Percentiles rank a stretch among this genome's conserved stretches.
phyloP scores from a whole-genome alignment of 169 alveolate genomes.

The Plasmodium coatneyi region DNA sequence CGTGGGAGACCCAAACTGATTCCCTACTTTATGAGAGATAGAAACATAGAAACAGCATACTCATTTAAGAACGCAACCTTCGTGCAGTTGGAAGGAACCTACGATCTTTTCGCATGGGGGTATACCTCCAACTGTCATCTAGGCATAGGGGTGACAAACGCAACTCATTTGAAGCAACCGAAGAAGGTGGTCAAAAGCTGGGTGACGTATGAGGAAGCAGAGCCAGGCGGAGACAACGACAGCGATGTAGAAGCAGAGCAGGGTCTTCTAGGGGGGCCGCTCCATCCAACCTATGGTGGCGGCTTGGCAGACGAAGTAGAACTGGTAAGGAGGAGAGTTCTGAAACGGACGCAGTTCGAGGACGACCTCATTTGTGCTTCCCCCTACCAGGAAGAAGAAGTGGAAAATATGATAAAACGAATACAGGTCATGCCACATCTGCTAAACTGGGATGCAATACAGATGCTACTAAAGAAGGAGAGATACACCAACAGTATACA shows the following conservation, averaged over 20 bases:
- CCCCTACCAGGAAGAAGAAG: conserved; percentile 15
- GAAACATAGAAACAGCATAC: conserved; percentile 16
- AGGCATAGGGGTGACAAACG: conserved; percentile 78
- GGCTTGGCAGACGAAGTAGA: conserved; percentile 17
- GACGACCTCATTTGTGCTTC: conserved; percentile 14
- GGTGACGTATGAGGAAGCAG: conserved; percentile 34
- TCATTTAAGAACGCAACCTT: conserved; percentile 3
- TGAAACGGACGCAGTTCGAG: conserved; percentile 12
- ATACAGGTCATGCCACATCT: conserved; percentile 30
- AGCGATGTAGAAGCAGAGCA: not conserved
- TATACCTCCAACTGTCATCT: conserved; percentile 76
- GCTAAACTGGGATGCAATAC: conserved; percentile 81
- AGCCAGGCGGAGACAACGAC: not conserved
- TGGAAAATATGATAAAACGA: conserved; percentile 57
- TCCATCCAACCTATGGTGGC: not conserved
- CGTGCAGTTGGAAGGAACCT: conserved; percentile 22
- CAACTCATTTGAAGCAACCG: conserved; percentile 76
- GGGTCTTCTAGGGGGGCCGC: not conserved
- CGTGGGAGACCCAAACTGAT: conserved; percentile 52
- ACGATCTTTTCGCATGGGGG: conserved; percentile 84
- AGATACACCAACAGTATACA: conserved; percentile 76
- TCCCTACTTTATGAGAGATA: conserved; percentile 70
- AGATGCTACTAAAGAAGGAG: conserved; percentile 79
- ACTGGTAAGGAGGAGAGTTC: not conserved
- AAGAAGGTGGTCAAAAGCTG: conserved; percentile 68